Conservation (phyloP, 2,329 filamentous ascomycete species). For the Paecilomyces fulvus region DNA sequence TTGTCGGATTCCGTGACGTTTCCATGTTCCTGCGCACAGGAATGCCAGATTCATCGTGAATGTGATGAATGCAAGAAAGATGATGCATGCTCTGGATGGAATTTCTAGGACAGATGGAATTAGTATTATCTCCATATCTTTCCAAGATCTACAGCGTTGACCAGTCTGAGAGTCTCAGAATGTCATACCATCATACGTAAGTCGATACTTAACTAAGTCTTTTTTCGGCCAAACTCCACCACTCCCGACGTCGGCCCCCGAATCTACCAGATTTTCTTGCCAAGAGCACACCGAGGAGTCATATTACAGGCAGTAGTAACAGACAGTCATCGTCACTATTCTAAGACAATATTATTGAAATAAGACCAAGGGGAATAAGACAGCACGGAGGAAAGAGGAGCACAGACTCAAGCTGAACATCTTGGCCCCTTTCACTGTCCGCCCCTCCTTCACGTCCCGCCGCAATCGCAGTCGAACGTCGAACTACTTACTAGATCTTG, state of each 20-base stretch:
- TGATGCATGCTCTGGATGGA: too few relatives aligned
- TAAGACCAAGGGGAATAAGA: neutral
- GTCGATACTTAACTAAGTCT: too few relatives aligned
- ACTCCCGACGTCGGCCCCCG: slow-evolving; percentile 14
- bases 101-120: too few relatives aligned
- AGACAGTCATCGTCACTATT: neutral
- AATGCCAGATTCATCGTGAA: too few relatives aligned
- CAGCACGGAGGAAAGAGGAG: too few relatives aligned
- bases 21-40: too few relatives aligned
- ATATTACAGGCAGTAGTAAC: neutral
- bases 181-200: too few relatives aligned
- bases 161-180: too few relatives aligned
- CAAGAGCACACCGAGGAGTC: neutral
- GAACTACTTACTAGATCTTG: neutral
- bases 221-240: slow-evolving; percentile 5
- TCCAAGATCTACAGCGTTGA: too few relatives aligned
- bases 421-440: neutral
- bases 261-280: slow-evolving; percentile 3
- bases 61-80: too few relatives aligned
- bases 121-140: too few relatives aligned
- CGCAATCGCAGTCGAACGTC: neutral
- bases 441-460: neutral
- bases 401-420: neutral
- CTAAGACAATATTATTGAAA: neutral
- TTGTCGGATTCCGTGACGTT: neutral